Evolutionary conservation across 2,329 filamentous ascomycete genomes (phyloP).

Genomic region (Stagonosporopsis vannaccii): DNA sequence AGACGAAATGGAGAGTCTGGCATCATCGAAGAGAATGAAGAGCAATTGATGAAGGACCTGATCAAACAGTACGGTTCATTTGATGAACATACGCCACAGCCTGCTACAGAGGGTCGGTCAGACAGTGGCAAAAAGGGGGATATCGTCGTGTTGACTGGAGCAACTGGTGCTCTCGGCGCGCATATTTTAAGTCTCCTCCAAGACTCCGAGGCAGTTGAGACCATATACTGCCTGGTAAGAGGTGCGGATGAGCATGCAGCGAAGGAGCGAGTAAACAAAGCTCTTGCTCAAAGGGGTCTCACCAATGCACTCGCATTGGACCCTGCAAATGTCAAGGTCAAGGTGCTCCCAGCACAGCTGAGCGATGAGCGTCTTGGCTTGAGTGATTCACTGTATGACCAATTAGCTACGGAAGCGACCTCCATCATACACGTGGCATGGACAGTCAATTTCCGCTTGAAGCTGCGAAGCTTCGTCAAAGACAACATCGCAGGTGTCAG

Average conservation of each 20-base stretch:
- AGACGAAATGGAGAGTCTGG: slow-evolving; percentile 49
- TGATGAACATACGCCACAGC: slow-evolving; percentile 16
- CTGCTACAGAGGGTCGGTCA: slow-evolving; percentile 6
- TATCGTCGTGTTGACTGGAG: slow-evolving; percentile 55
- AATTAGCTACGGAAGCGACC: slow-evolving; percentile 54
- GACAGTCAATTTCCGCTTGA: slow-evolving; percentile 70
- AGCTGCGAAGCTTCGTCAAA: slow-evolving; percentile 62
- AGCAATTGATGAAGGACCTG: slow-evolving; percentile 54
- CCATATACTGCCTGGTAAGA: slow-evolving; percentile 66
- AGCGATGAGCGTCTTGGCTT: slow-evolving; percentile 59
- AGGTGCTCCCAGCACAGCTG: slow-evolving; percentile 59
- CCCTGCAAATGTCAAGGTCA: slow-evolving; percentile 48
- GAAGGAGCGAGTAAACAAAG: slow-evolving; percentile 43
- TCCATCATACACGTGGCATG: slow-evolving; percentile 69
- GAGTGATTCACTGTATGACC: slow-evolving; percentile 48
- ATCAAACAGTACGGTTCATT: slow-evolving; percentile 59
- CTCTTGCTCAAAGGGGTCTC: slow-evolving; percentile 42
- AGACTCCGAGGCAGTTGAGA: slow-evolving; percentile 47
- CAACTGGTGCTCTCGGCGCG: slow-evolving; percentile 60
- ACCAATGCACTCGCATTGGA: slow-evolving; percentile 26
- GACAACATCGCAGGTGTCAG: slow-evolving; percentile 60
- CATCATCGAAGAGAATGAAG: slow-evolving; percentile 46
- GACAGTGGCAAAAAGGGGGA: slow-evolving; percentile 11
- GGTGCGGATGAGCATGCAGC: slow-evolving; percentile 48
- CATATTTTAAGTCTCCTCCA: slow-evolving; percentile 59